These are phyloP conservation scores for Yamadazyma atmosphaerica DNA, from an alignment of 1,139 yeast species.

Conservation along the genomic window DNA sequence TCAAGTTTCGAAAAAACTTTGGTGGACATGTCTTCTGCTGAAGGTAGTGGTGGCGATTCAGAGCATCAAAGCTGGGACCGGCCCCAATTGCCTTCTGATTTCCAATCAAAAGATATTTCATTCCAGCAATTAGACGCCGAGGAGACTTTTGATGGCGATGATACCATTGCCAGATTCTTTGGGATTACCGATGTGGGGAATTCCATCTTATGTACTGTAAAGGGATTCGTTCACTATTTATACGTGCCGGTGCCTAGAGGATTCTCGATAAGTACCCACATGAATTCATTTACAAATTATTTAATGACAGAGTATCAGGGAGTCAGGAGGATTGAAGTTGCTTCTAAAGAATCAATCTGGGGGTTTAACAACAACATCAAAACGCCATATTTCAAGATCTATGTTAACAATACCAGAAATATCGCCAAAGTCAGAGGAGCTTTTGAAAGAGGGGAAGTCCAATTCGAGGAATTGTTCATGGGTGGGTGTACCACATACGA, in stretches of 20 bases:
- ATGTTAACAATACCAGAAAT: conserved; percentile 62
- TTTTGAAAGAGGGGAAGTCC: conserved; percentile 83
- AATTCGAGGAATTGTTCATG: conserved; percentile 61
- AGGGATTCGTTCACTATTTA: conserved; percentile 86
- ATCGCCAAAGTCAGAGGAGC: conserved; percentile 70
- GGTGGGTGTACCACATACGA: conserved; percentile 74
- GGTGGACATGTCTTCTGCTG: conserved; percentile 41
- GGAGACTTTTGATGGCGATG: conserved; percentile 62
- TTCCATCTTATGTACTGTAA: conserved; percentile 85
- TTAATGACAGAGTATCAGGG: conserved; percentile 55
- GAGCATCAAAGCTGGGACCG: conserved; percentile 65
- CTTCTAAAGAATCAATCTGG: conserved; percentile 85
- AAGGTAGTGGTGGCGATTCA: conserved; percentile 25
- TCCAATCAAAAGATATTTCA: conserved; percentile 57
- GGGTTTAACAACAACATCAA: conserved; percentile 82
- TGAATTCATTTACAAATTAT: conserved; percentile 48
- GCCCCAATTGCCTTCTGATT: conserved; percentile 50
- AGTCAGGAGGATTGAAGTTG: conserved; percentile 62
- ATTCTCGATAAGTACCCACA: conserved; percentile 56
- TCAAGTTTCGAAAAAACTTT: conserved; percentile 69
- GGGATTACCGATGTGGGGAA: conserved; percentile 90
- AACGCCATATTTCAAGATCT: conserved; percentile 77
- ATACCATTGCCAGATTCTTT: conserved; percentile 75
- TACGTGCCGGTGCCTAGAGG: conserved; percentile 91
- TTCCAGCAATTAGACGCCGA: conserved; percentile 97